Evolutionary conservation across 495 filamentous ascomycete species (phyloP), one percentile per base, ranked within the genome.

Genomic region (Friedmanniomyces simplex): DNA sequence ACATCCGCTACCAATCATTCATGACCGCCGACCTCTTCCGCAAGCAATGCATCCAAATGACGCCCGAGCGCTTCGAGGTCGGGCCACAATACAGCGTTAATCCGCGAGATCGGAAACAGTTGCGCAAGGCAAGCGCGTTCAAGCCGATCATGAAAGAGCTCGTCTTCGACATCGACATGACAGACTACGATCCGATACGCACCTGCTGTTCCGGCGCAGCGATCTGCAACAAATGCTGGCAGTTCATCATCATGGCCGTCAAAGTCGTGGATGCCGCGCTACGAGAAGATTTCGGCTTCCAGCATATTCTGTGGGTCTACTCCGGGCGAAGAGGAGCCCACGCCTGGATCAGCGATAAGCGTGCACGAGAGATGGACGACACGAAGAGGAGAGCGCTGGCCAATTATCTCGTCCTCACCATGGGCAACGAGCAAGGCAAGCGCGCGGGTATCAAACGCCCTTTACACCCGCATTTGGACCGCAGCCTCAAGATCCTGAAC

Each of bases 161-260:
- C 16, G 94, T 95, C 59, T 97, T 98, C 73, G 93, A 98, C 83
- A 96, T 98, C 62, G 93, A 98, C 79, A 77, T 98, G 78, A 96
- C 91, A 26, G 93, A 97, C 74, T 98, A 98, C 71, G 93, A 98
- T 67, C 87, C 95, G 48, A 87, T 97, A 62, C 85, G 93, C 22
- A 95, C 91, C 21, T 98, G 93, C 72, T 98, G 93, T 69, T 80
- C 83, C 56, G 88, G 90, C 64, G 90, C 94, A 4, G 91, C 86
- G 58, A 96, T 98, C 61, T 98, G 93, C 67, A 76, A 75, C 58
- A 91, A 91, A 69, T 98, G 93, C 73, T 98, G 93, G 93, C 76
- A 84, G 36, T 98, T 96, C 72, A 90, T 94, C 49, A 95, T 87
- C 30, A 96, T 97, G 87, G 88, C 93, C 16, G 89, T 98, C 65